A percentile compares a stretch with the other conserved stretches of the same genome.
These are phyloP conservation scores for Coleophoma eucalyptorum DNA, from an alignment of 2,329 filamentous ascomycete species.

Conservation along the genomic window DNA sequence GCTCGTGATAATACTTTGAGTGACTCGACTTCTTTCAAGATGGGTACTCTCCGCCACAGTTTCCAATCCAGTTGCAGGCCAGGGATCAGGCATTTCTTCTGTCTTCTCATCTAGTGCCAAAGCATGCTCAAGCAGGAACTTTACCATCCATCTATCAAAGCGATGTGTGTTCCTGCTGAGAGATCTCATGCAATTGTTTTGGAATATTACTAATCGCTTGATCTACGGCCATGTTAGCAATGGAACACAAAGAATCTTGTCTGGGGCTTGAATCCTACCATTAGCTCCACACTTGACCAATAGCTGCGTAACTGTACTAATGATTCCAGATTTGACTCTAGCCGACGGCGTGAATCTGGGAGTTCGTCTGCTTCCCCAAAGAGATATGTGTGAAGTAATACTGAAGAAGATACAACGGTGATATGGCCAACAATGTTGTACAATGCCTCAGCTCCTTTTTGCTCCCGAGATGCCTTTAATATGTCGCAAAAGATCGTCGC, in stretches of 20 bases:
- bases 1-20: constrained; percentile 1
- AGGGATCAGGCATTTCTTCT: not conserved
- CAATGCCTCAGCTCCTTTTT: constrained; percentile 21
- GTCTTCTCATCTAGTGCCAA: constrained; percentile 22
- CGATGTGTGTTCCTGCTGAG: constrained; percentile 24
- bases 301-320: constrained; percentile 27
- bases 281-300: constrained; percentile 30
- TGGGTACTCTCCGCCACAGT: not conserved
- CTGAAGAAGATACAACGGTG: constrained; percentile 31
- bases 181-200: constrained; percentile 26
- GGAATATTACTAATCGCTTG: constrained; percentile 29
- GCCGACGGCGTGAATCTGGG: constrained; percentile 15
- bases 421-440: constrained; percentile 32
- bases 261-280: constrained; percentile 19
- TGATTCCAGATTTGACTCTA: constrained; percentile 29
- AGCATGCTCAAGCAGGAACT: constrained; percentile 30
- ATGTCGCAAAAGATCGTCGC: constrained; percentile 27
- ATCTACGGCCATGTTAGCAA: constrained; percentile 17
- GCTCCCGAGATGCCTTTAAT: constrained; percentile 21
- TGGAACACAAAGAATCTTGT: not conserved
- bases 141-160: constrained; percentile 26
- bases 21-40: constrained; percentile 3
- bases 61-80: not conserved
- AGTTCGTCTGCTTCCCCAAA: constrained; percentile 29
- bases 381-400: constrained; percentile 29